Evolutionary conservation across 306 rosid genomes (phyloP).

Genomic region (Adenanthera pavonina): DNA sequence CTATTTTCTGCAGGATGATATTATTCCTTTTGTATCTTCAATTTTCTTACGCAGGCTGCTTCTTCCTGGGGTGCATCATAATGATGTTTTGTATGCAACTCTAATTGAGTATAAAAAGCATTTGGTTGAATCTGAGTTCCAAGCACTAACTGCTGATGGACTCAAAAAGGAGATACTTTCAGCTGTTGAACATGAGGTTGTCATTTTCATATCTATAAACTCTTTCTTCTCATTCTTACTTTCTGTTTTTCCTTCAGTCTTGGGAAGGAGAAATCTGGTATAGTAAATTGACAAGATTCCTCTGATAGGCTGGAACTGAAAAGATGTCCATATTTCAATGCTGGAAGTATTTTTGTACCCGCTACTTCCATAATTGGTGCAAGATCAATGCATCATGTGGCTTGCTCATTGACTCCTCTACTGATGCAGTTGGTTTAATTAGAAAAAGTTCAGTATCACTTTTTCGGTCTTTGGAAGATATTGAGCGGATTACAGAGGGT

Average conservation of each 20-base stretch:
- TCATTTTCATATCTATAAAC: slow-evolving; percentile 33
- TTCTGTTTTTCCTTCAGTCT: slow-evolving; percentile 17
- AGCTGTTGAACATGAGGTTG: slow-evolving; percentile 86
- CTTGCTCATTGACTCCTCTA: slow-evolving; percentile 68
- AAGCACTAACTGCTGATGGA: slow-evolving; percentile 75
- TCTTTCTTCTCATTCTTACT: slow-evolving; percentile 25
- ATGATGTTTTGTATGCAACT: slow-evolving; percentile 73
- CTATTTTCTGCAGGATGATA: slow-evolving; percentile 71
- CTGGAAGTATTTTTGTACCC: slow-evolving; percentile 77
- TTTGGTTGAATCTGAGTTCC: slow-evolving; percentile 79
- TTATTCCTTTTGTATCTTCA: slow-evolving; percentile 70
- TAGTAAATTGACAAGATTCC: slow-evolving; percentile 37
- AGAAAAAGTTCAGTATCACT: slow-evolving; percentile 79
- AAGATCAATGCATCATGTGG: slow-evolving; percentile 74
- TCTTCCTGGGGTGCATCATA: slow-evolving; percentile 87
- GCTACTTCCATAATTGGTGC: slow-evolving; percentile 87
- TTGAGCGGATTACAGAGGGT: slow-evolving; percentile 84
- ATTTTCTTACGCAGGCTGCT: slow-evolving; percentile 84
- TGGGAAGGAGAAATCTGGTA: background rate
- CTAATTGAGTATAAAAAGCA: slow-evolving; percentile 79
- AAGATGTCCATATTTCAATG: slow-evolving; percentile 67
- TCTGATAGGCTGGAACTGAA: slow-evolving; percentile 67
- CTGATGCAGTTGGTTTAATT: slow-evolving; percentile 72
- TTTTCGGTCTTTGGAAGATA: slow-evolving; percentile 79
- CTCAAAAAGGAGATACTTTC: slow-evolving; percentile 89